phyloP scores from a whole-genome alignment of 345 rosid genomes.

The Acer negundo region DNA sequence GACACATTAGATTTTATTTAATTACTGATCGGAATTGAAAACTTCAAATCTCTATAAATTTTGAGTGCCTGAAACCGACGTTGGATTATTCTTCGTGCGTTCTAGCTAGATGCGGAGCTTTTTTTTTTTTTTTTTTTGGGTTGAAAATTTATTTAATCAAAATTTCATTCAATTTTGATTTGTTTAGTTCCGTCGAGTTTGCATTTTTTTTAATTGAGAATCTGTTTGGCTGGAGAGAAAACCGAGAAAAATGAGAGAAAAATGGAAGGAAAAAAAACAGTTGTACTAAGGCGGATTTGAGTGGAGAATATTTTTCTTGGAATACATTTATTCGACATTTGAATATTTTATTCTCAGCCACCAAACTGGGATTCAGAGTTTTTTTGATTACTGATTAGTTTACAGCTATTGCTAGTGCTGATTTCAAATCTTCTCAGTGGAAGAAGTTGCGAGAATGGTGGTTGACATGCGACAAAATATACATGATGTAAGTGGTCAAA shows the following conservation, averaged over 20 bases:
- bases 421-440: constrained; percentile 12
- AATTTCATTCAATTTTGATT: not conserved
- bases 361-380: constrained; percentile 12
- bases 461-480: constrained; percentile 20
- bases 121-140: not conserved
- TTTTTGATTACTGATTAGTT: not conserved
- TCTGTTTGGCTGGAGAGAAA: not conserved
- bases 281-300: not conserved
- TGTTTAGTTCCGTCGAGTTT: not conserved
- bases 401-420: constrained; percentile 18
- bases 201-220: not conserved
- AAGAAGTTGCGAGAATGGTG: constrained; percentile 25
- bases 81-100: not conserved
- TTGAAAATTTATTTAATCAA: not conserved
- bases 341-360: not conserved
- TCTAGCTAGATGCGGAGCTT: not conserved
- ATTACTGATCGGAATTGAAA: not conserved
- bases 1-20: not conserved
- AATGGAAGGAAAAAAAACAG: not conserved
- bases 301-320: not conserved
- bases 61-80: not conserved
- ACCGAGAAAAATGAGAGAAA: not conserved
- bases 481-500: constrained; percentile 31
- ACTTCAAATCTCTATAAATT: not conserved
- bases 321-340: not conserved